These are phyloP conservation scores for Ogataea pignaliae DNA, from an alignment of 805 yeast genomes.

Conservation along the genomic window DNA sequence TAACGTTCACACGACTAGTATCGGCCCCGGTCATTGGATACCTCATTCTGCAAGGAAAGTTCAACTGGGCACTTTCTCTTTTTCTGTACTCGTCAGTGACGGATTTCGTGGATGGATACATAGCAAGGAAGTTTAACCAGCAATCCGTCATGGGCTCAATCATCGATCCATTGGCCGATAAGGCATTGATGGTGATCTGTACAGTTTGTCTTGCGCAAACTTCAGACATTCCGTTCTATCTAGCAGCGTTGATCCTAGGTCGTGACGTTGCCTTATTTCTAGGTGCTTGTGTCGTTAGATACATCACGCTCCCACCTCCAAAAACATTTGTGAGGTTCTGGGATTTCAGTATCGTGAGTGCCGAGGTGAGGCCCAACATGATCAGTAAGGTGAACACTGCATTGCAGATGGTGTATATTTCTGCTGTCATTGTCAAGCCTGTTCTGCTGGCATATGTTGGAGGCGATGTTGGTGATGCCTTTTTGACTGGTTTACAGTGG, in stretches of 20 bases:
- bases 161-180: conserved; percentile 94
- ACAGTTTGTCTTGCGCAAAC: conserved; percentile 71
- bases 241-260: conserved; percentile 72
- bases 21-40: conserved; percentile 86
- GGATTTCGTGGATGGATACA: conserved; percentile 86
- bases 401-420: conserved; percentile 88
- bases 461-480: conserved; percentile 13
- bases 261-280: conserved; percentile 73
- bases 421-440: conserved; percentile 53
- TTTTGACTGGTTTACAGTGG: conserved; percentile 24
- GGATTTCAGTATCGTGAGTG: conserved; percentile 77
- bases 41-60: conserved; percentile 59
- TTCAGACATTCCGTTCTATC: conserved; percentile 63
- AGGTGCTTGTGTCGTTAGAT: conserved; percentile 70
- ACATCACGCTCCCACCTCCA: conserved; percentile 69
- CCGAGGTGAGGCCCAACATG: conserved; percentile 81
- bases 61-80: conserved; percentile 61
- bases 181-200: conserved; percentile 79
- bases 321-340: conserved; percentile 66
- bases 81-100: conserved; percentile 86
- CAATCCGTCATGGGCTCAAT: conserved; percentile 84
- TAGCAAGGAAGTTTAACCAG: conserved; percentile 78
- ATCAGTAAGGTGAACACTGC: conserved; percentile 88
- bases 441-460: conserved; percentile 34
- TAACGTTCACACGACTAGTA: conserved; percentile 76